Evolutionary conservation across 2,329 filamentous ascomycete genomes (phyloP).

Genomic region (Curvularia sp.): DNA sequence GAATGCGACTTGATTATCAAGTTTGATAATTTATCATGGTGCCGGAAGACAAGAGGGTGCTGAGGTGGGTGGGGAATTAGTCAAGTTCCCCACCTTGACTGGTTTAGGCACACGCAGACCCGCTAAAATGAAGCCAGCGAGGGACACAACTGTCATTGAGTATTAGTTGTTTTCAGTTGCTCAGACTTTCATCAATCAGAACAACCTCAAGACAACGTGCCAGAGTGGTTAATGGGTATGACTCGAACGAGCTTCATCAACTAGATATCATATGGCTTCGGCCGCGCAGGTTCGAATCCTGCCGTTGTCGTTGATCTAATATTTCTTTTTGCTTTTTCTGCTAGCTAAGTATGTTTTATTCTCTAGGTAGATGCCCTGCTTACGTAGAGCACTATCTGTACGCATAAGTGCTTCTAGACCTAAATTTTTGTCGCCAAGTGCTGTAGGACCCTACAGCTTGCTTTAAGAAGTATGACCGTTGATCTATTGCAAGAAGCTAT

Average conservation of each 20-base stretch:
- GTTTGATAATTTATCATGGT: background rate
- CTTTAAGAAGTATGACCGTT: no score
- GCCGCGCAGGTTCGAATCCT: constrained; percentile 12
- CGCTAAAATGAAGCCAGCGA: no score
- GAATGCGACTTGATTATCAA: background rate
- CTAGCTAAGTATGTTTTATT: background rate
- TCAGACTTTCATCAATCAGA: background rate
- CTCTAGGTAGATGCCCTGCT: background rate
- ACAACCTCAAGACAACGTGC: background rate
- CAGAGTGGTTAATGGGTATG: background rate
- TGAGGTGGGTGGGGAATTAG: no score
- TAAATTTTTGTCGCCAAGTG: no score
- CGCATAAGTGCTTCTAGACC: no score
- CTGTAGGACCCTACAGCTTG: no score
- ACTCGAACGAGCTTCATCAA: background rate
- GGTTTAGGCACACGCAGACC: no score
- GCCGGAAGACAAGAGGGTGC: no score
- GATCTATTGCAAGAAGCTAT: no score
- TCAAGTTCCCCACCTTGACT: no score
- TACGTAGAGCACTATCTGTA: background rate
- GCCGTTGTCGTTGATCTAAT: constrained; percentile 4
- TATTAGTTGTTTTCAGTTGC: background rate
- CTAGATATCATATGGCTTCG: constrained; percentile 5
- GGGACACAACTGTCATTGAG: no score
- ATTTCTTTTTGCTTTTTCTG: background rate